Evolutionary conservation across 140 eudicot species (phyloP).

Genomic region (Ambrosia hybrid): DNA sequence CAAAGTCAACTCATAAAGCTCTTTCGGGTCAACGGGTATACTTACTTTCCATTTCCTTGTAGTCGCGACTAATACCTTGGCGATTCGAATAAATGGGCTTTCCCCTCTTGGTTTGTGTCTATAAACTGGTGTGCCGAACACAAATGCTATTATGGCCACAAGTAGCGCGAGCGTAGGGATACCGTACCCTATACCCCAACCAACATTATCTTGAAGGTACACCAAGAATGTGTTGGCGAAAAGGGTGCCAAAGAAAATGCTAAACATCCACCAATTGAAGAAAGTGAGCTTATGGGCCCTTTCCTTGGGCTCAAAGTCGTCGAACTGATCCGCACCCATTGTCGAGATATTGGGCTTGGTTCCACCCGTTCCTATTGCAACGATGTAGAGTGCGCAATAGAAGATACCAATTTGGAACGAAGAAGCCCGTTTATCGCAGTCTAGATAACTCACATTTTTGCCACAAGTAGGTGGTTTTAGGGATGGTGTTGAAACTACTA

Average conservation of each 20-base stretch:
- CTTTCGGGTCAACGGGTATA: constrained; percentile 45
- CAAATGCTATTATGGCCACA: constrained; percentile 40
- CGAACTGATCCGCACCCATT: constrained; percentile 82
- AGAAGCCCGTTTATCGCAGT: constrained; percentile 51
- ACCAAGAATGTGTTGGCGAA: constrained; percentile 58
- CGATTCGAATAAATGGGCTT: constrained; percentile 56
- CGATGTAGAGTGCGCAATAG: constrained; percentile 58
- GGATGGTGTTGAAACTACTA: constrained; percentile 50
- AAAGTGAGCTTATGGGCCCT: constrained; percentile 55
- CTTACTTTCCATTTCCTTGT: constrained; percentile 36
- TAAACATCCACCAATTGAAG: constrained; percentile 95
- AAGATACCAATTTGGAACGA: constrained; percentile 53
- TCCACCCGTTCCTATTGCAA: constrained; percentile 82
- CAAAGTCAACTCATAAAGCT: constrained; percentile 45
- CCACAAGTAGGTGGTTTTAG: constrained; percentile 62
- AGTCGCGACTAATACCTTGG: constrained; percentile 48
- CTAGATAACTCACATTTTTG: constrained; percentile 34
- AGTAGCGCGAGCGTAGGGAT: constrained; percentile 58
- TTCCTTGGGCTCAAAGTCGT: constrained; percentile 65
- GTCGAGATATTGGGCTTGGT: constrained; percentile 90
- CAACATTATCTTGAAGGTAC: constrained; percentile 62
- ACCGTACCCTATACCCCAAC: constrained; percentile 65
- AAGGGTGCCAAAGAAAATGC: constrained; percentile 63
- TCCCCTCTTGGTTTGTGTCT: constrained; percentile 50
- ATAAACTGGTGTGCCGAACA: constrained; percentile 46